phyloP scores from a whole-genome alignment of 2,329 filamentous ascomycete species.

The Ophiostoma quercus region DNA sequence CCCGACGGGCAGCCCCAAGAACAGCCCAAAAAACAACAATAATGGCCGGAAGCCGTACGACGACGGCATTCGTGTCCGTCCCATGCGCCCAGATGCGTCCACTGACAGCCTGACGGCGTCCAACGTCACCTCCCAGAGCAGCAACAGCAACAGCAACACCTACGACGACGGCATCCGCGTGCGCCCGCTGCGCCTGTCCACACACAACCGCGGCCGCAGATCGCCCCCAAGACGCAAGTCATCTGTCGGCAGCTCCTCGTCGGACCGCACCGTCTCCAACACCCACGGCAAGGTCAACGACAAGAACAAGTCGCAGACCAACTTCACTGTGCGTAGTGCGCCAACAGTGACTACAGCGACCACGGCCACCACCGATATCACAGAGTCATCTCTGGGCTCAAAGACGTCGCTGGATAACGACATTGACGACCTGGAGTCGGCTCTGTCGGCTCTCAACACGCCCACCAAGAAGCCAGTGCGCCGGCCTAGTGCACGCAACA shows the following conservation, averaged over 20 bases:
- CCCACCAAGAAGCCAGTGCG: slow-evolving; percentile 28
- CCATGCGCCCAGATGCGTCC: slow-evolving; percentile 17
- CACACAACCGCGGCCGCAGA: neutral
- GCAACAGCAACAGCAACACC: slow-evolving; percentile 19
- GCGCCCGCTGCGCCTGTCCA: slow-evolving; percentile 24
- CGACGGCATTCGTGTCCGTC: slow-evolving; percentile 32
- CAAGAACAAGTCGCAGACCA: slow-evolving; percentile 14
- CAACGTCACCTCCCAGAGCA: slow-evolving; percentile 4
- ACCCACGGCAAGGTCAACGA: slow-evolving; percentile 2
- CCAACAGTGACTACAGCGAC: slow-evolving; percentile 16
- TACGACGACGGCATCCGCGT: slow-evolving; percentile 33
- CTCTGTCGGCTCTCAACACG: slow-evolving; percentile 32
- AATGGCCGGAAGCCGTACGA: slow-evolving; percentile 17
- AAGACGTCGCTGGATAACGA: slow-evolving; percentile 25
- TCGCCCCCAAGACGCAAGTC: neutral
- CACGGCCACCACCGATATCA: neutral
- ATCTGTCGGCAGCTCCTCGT: neutral
- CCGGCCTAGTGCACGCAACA: slow-evolving; percentile 19
- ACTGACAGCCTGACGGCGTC: slow-evolving; percentile 12
- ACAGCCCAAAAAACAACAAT: neutral
- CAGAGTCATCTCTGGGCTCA: neutral
- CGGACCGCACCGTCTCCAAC: slow-evolving; percentile 8
- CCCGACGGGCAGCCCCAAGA: neutral
- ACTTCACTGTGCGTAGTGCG: slow-evolving; percentile 21
- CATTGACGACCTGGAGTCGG: slow-evolving; percentile 33